Evolutionary conservation across 2,329 filamentous ascomycete species (phyloP).

Genomic region (Colletotrichum spaethianum): DNA sequence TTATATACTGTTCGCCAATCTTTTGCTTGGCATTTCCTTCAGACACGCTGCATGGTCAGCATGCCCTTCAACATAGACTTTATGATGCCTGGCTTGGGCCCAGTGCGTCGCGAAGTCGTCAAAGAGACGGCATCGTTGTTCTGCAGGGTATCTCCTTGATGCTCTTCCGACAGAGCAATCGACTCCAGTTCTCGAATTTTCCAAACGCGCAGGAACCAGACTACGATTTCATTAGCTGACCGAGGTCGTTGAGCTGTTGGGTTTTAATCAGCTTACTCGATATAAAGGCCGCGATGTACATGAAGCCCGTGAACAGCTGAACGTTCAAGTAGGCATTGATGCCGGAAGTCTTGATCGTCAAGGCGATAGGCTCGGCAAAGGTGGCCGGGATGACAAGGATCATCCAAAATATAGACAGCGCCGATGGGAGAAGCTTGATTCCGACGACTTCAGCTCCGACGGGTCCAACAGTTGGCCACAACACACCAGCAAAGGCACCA

Average conservation of each 20-base stretch:
- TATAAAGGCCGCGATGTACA: constrained; percentile 70
- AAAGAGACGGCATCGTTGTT: constrained; percentile 26
- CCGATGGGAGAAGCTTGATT: constrained; percentile 76
- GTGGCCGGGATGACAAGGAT: constrained; percentile 79
- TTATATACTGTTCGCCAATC: background rate
- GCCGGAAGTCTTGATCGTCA: constrained; percentile 64
- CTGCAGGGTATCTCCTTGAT: constrained; percentile 11
- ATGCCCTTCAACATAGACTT: constrained; percentile 15
- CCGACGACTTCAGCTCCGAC: constrained; percentile 83
- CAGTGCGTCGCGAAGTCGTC: constrained; percentile 21
- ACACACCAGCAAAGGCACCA: constrained; percentile 78
- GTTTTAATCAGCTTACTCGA: constrained; percentile 52
- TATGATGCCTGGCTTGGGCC: background rate
- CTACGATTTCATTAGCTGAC: constrained; percentile 8
- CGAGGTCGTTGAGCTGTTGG: accelerated
- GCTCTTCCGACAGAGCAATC: constrained; percentile 6
- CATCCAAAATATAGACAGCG: constrained; percentile 80
- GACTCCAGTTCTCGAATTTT: constrained; percentile 39
- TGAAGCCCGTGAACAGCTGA: constrained; percentile 72
- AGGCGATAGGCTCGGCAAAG: constrained; percentile 75
- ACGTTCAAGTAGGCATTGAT: constrained; percentile 64
- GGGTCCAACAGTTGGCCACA: constrained; percentile 79
- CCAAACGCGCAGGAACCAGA: constrained; percentile 42
- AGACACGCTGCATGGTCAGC: constrained; percentile 27
- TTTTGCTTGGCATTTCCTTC: accelerated